Base-by-base conservation (phyloP, 305 asterid species). In the Euphrasia arctica region DNA sequence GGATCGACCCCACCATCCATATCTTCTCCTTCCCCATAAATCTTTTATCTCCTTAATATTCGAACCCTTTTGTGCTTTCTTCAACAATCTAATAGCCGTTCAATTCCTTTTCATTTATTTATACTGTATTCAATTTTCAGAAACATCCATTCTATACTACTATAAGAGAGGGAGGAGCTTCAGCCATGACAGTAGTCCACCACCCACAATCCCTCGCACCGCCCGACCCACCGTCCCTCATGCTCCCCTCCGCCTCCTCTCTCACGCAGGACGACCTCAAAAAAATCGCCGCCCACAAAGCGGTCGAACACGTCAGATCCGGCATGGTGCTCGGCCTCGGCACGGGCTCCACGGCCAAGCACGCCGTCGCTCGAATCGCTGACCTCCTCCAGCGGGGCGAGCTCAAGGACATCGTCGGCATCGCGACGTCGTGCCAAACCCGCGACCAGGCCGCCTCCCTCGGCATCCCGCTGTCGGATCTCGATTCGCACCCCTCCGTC, bases 281-380 rank as follows among this genome's bases (percentile, higher is more conserved):
- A 54, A 83, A 74, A 61, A 74, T 89, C 47, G 96, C 98, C 4
- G 98, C 98, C 9, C 83, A 83, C 55, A 87, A 89, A 58, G 98
- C 98, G 18, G 98, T 91, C 43, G 96, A 91, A 72, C 91, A 79
- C 49, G 95, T 91, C 2, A 65, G 72, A 64, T 91, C 98, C n/a
- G 95, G 95, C 70, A 91, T 89, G 96, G 92, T 91, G 1, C 55
- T 91, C 18, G 98, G 98, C 28, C 78, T 89, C 22, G 98, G 98
- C 29, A 89, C 96, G 12, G 98, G 96, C n/a, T 91, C 96, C 29
- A 91, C 98, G 0, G 98, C 98, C 32, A 84, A 83, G 58, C 96
- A 91, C 75, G 98, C 96, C 66, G 96, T 91, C 3, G 91, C 73
- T 32, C 75, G 85, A 7, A 86, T 91, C 22, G 95, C 83, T 4